phyloP scores from a whole-genome alignment of 768 basidiomycete species.

The Termitomyces sp. region DNA sequence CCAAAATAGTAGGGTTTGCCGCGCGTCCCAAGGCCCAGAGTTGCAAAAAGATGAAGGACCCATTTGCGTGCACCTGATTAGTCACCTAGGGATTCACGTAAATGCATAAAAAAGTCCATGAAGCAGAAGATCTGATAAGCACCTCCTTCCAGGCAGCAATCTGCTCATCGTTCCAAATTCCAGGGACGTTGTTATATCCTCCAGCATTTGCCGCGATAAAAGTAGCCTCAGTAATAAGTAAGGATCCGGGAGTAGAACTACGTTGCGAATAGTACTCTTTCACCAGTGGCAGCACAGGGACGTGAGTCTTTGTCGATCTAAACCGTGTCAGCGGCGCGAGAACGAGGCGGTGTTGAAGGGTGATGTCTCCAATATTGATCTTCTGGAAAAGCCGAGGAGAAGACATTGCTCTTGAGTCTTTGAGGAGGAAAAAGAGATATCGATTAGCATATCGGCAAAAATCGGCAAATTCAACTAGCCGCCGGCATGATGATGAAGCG shows the following conservation, averaged over 20 bases:
- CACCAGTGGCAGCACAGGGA: slow-evolving; percentile 25
- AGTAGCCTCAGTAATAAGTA: slow-evolving; percentile 45
- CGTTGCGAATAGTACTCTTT: slow-evolving; percentile 36
- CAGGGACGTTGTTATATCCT: slow-evolving; percentile 50
- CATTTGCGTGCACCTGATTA: slow-evolving; percentile 51
- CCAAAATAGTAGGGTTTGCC: slow-evolving; percentile 29
- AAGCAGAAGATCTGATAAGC: slow-evolving; percentile 9
- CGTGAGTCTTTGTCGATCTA: slow-evolving; percentile 14
- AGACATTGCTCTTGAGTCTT: background rate
- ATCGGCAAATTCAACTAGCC: background rate
- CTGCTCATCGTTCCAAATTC: slow-evolving; percentile 64
- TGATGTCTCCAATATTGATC: slow-evolving; percentile 29
- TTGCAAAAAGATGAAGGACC: slow-evolving; percentile 41
- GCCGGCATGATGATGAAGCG: background rate
- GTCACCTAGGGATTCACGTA: slow-evolving; percentile 36
- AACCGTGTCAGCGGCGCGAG: slow-evolving; percentile 29
- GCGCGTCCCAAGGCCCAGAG: slow-evolving; percentile 48
- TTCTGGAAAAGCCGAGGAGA: slow-evolving; percentile 35
- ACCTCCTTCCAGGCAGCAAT: slow-evolving; percentile 54
- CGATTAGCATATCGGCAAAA: background rate
- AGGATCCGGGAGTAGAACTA: slow-evolving; percentile 31
- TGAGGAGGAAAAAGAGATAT: too few species aligned
- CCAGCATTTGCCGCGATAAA: slow-evolving; percentile 45
- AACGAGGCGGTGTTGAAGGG: slow-evolving; percentile 42
- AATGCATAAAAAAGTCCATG: background rate